Conservation (phyloP, 148 eudicot species). For the Vaccinium macrocarpon region DNA sequence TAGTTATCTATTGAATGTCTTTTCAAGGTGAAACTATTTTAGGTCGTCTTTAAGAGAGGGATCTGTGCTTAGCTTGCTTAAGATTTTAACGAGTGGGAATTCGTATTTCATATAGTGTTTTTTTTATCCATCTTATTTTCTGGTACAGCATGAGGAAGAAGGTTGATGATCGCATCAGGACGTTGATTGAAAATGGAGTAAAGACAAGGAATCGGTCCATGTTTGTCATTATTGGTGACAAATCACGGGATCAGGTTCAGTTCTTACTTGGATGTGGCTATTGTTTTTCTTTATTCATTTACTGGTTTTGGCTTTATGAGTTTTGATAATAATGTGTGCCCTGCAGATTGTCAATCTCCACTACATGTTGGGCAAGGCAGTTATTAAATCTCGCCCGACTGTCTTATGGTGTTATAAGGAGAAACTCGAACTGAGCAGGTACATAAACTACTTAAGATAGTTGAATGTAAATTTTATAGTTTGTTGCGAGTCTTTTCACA, state of each 20-base stretch:
- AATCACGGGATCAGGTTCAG: constrained; percentile 58
- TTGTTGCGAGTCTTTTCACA: not conserved
- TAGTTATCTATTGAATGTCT: not conserved
- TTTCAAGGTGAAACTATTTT: not conserved
- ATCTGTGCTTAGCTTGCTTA: not conserved
- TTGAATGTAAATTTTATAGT: not conserved
- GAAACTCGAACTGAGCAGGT: constrained; percentile 66
- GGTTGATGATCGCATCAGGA: constrained; percentile 80
- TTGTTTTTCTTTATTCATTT: not conserved
- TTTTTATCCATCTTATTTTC: not conserved
- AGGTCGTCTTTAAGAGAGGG: not conserved
- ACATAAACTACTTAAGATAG: not conserved
- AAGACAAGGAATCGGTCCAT: constrained; percentile 70
- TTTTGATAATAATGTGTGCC: not conserved
- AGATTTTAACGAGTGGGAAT: not conserved
- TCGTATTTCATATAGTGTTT: not conserved
- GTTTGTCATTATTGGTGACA: constrained; percentile 78
- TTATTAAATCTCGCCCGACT: constrained; percentile 57
- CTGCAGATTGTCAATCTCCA: constrained; percentile 78
- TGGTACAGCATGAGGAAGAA: constrained; percentile 61
- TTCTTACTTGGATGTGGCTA: not conserved
- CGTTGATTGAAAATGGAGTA: constrained; percentile 86
- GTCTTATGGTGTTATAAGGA: constrained; percentile 89
- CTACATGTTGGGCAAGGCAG: constrained; percentile 51
- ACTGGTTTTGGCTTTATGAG: not conserved